Base-by-base conservation (phyloP, 2,329 filamentous ascomycete species). In the Hypomyces perniciosus region DNA sequence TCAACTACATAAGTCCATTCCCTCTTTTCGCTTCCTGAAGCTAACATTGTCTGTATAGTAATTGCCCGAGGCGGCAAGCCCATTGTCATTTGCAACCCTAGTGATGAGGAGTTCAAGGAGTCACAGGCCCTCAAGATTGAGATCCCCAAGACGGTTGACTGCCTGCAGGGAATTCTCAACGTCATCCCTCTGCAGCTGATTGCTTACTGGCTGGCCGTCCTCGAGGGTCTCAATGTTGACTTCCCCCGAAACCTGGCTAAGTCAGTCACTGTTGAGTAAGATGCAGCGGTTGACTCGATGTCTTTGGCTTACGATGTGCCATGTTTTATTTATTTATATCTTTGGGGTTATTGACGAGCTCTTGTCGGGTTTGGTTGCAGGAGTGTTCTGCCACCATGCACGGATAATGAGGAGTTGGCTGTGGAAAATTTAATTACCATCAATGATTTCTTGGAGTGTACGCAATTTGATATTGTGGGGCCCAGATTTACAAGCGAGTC, bases 161-260 rank as follows among this genome's bases (percentile, higher is more conserved):
- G 86, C 63, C 82, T 99, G 52, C 93, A 99, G 78, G 93, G 93
- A 71, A 85, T 99, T 61, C 82, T 99, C 67, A 99, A 99, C 73
- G 93, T 99, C 65, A 89, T 99, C 61, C 93, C 93, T 47, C 81
- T 99, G 65, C 93, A 99, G 78, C 80, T 99, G 62, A 96, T 99
- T 76, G 89, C 93, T 54, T 99, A 99, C 81, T 97, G 93, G 92
- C 84, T 99, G 58, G 93, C 93, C 49, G 92, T 99, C 63, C 86
- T 87, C 60, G 93, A 96, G 77, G 92, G 91, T 47, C 78, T 96
- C 60, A 97, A 99, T 69, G 93, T 99, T 54, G 93, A 99, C 70
- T 97, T 97, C 83, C 93, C 93, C 52, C 87, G 93, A 66, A 99
- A 99, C 78, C 76, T 99, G 75, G 93, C 93, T 71, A 99, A 99